A percentile compares a stretch with the other conserved stretches of the same genome.
Evolutionary conservation across 2,329 filamentous ascomycete species (phyloP).

Genomic region (Sclerotinia trifoliorum): DNA sequence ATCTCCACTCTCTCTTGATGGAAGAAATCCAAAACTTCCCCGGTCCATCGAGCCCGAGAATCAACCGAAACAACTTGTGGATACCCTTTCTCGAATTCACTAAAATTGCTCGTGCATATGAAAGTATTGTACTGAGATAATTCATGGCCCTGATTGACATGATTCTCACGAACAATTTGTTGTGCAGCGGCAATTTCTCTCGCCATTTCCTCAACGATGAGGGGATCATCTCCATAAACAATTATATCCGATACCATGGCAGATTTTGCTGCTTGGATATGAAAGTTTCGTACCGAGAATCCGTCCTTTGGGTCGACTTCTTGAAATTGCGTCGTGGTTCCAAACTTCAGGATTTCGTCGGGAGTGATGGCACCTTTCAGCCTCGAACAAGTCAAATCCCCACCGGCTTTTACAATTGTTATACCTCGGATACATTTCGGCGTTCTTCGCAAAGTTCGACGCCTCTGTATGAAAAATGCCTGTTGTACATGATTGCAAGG

Average conservation of each 20-base stretch:
- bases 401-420: conserved; percentile 84
- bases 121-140: conserved; percentile 82
- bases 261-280: conserved; percentile 88
- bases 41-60: conserved; percentile 68
- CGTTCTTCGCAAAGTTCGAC: conserved; percentile 65
- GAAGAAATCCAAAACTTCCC: conserved; percentile 82
- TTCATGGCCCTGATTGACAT: conserved; percentile 54
- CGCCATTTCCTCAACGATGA: conserved; percentile 59
- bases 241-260: conserved; percentile 89
- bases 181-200: conserved; percentile 76
- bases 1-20: conserved; percentile 88
- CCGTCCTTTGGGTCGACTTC: conserved; percentile 85
- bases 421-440: conserved; percentile 78
- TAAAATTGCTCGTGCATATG: conserved; percentile 63
- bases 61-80: conserved; percentile 73
- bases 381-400: conserved; percentile 69
- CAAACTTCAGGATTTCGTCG: conserved; percentile 65
- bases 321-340: conserved; percentile 54
- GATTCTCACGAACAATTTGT: conserved; percentile 66
- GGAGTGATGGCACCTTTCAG: conserved; percentile 85
- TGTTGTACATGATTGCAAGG: conserved; percentile 85
- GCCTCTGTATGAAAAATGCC: conserved; percentile 80
- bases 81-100: conserved; percentile 68
- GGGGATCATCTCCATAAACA: conserved; percentile 76
- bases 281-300: conserved; percentile 95